Percentiles rank a stretch among this genome's conserved stretches.
Evolutionary conservation across 306 rosid species (phyloP).

Genomic region (Senna siamea): DNA sequence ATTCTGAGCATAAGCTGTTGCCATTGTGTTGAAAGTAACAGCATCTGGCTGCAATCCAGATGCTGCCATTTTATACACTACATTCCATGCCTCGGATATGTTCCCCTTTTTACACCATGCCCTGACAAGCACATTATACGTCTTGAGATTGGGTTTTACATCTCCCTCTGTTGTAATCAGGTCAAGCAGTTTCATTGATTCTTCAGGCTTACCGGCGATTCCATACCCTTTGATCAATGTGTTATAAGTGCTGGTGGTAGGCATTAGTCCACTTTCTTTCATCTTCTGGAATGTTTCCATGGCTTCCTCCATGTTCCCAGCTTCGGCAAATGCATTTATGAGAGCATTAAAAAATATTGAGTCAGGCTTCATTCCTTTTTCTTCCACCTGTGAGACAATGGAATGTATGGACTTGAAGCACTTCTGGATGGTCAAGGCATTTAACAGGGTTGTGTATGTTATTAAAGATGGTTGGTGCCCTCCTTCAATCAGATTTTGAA

Average conservation of each 20-base stretch:
- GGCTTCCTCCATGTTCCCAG: constrained; percentile 73
- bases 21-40: constrained; percentile 68
- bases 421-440: constrained; percentile 67
- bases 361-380: constrained; percentile 65
- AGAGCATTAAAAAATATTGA: constrained; percentile 64
- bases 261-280: constrained; percentile 65
- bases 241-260: constrained; percentile 59
- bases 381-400: constrained; percentile 60
- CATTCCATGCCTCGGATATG: constrained; percentile 63
- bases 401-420: constrained; percentile 55
- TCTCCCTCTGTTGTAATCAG: constrained; percentile 55
- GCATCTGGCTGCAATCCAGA: constrained; percentile 66
- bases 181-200: constrained; percentile 59
- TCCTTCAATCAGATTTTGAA: constrained; percentile 55
- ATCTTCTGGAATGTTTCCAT: constrained; percentile 56
- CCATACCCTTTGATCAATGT: constrained; percentile 77
- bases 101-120: constrained; percentile 58
- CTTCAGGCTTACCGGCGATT: constrained; percentile 65
- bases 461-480: constrained; percentile 70
- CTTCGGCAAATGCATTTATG: constrained; percentile 69
- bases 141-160: constrained; percentile 67
- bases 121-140: constrained; percentile 68
- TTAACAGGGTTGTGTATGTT: constrained; percentile 62
- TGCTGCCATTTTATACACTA: constrained; percentile 55
- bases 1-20: constrained; percentile 62